Conservation (phyloP, 306 rosid genomes). For the Inga leiocalycina region DNA sequence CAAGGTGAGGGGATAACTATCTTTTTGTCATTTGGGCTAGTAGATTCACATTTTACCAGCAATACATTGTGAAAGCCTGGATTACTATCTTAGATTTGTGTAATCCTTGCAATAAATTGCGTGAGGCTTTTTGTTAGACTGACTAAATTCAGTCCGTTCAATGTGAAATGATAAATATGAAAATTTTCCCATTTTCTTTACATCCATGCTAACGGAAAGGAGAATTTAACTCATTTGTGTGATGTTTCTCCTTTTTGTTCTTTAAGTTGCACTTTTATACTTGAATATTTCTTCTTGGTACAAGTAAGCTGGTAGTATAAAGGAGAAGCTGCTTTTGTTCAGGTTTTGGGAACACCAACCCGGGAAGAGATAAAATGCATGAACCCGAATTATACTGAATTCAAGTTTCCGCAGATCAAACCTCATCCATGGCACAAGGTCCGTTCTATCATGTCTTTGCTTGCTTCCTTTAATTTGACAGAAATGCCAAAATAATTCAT, state of each 20-base stretch:
- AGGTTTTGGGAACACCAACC: conserved; percentile 99
- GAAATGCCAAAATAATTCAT: conserved; percentile 16
- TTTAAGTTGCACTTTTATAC: conserved; percentile 5
- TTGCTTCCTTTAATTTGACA: conserved; percentile 21
- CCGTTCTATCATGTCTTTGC: conserved; percentile 32
- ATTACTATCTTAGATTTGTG: conserved; percentile 25
- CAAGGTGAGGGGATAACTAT: conserved; percentile 58
- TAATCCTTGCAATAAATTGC: conserved; percentile 11
- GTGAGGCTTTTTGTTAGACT: neutral
- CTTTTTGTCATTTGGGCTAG: neutral
- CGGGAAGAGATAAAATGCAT: conserved; percentile 99
- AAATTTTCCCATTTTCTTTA: conserved; percentile 16
- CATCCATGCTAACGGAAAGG: conserved; percentile 19
- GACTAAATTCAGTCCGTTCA: neutral
- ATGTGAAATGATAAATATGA: conserved; percentile 3
- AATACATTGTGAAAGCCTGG: conserved; percentile 10
- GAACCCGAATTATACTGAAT: conserved; percentile 98
- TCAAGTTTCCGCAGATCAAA: conserved; percentile 97
- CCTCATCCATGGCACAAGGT: conserved; percentile 99
- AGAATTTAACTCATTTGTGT: conserved; percentile 1
- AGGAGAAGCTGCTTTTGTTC: conserved; percentile 27
- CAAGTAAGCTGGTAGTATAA: conserved; percentile 20
- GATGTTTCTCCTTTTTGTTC: conserved; percentile 25
- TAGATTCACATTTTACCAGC: neutral
- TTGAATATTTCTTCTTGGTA: conserved; percentile 26